Evolutionary conservation across 2,329 filamentous ascomycete genomes (phyloP).

Genomic region (Fusarium proliferatum): DNA sequence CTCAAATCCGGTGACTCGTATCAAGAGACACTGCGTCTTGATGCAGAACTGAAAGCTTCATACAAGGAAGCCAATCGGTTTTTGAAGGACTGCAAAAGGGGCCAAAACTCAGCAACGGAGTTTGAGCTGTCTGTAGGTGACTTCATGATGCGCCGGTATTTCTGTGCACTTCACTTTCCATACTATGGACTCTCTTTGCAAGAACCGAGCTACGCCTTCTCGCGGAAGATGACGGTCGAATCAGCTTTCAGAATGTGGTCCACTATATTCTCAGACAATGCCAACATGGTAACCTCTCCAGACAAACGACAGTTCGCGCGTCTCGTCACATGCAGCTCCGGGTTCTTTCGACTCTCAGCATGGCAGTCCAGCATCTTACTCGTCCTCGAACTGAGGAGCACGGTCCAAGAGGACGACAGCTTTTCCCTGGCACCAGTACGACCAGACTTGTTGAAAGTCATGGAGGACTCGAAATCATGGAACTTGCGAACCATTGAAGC

Average conservation of each 20-base stretch:
- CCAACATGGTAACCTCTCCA: neutral
- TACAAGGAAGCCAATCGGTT: slow-evolving; percentile 56
- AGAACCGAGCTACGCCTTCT: slow-evolving; percentile 61
- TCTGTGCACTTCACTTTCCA: slow-evolving; percentile 66
- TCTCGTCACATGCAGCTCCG: slow-evolving; percentile 52
- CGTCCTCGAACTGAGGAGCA: slow-evolving; percentile 54
- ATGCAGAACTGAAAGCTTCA: slow-evolving; percentile 53
- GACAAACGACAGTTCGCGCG: slow-evolving; percentile 50
- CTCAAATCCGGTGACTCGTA: slow-evolving; percentile 53
- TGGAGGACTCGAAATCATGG: slow-evolving; percentile 57
- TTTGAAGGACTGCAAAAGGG: slow-evolving; percentile 43
- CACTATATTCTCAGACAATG: slow-evolving; percentile 42
- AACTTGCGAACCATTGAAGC: slow-evolving; percentile 53
- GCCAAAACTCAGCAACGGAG: slow-evolving; percentile 39
- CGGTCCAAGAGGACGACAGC: slow-evolving; percentile 55
- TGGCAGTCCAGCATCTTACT: slow-evolving; percentile 53
- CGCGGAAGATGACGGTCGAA: slow-evolving; percentile 61
- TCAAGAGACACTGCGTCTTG: slow-evolving; percentile 57
- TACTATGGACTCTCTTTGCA: slow-evolving; percentile 56
- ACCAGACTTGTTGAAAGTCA: slow-evolving; percentile 55
- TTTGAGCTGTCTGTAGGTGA: slow-evolving; percentile 61
- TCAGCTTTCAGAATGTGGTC: slow-evolving; percentile 60
- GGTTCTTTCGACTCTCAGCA: slow-evolving; percentile 53
- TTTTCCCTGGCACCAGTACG: slow-evolving; percentile 50
- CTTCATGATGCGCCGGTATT: slow-evolving; percentile 64